Conservation (phyloP, 441 rosid genomes). For the Adansonia madagascariensis region DNA sequence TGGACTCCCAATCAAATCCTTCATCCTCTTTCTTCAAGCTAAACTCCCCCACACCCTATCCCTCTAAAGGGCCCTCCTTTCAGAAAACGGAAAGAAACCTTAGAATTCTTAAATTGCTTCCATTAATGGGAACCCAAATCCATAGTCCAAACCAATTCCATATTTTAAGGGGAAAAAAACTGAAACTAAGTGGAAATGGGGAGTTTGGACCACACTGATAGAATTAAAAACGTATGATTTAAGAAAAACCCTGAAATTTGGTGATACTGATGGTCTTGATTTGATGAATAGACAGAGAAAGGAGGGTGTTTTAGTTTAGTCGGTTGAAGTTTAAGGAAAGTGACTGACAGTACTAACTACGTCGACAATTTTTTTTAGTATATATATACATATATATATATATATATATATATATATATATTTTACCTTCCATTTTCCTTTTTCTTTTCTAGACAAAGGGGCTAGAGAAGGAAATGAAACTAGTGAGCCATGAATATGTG, state of each 20-base stretch:
- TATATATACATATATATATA: too few relatives aligned
- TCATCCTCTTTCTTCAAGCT: conserved; percentile 48
- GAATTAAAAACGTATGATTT: neutral
- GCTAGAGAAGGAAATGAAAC: neutral
- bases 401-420: too few relatives aligned
- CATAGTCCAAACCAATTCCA: conserved; percentile 14
- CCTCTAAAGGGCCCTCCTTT: neutral
- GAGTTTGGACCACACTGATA: conserved; percentile 11
- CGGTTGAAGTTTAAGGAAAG: neutral
- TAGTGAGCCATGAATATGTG: too few relatives aligned
- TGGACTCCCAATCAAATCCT: conserved; percentile 81
- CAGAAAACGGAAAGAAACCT: conserved; percentile 14
- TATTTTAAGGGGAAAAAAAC: too few relatives aligned
- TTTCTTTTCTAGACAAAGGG: neutral
- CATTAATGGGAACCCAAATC: conserved; percentile 9
- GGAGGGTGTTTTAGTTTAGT: neutral
- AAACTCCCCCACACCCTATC: neutral
- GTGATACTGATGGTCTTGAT: neutral
- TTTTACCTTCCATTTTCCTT: neutral
- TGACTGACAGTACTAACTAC: conserved; percentile 18
- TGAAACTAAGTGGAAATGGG: neutral
- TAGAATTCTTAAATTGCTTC: conserved; percentile 21
- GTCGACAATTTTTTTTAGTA: neutral
- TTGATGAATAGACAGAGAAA: neutral
- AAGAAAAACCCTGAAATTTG: conserved; percentile 6